Evolutionary conservation across 331 rosid genomes (phyloP).

Genomic region (Telfairia occidentalis): DNA sequence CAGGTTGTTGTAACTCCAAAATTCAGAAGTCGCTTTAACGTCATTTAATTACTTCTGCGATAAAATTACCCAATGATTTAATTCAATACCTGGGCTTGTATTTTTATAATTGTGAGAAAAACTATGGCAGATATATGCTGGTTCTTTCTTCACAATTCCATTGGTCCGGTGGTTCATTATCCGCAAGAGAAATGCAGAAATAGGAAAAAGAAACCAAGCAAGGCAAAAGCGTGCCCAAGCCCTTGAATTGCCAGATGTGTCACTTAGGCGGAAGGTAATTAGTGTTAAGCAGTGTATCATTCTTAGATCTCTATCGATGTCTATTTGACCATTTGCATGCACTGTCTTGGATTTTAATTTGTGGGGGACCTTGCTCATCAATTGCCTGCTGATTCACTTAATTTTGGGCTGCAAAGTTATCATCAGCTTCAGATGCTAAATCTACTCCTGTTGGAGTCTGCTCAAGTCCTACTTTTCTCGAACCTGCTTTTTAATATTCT

Average conservation of each 20-base stretch:
- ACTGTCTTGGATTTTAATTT: not conserved
- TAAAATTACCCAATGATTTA: not conserved
- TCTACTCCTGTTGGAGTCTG: not conserved
- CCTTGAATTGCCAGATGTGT: constrained; percentile 70
- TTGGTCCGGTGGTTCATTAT: constrained; percentile 70
- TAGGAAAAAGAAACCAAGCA: constrained; percentile 75
- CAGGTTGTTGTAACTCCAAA: constrained; percentile 41
- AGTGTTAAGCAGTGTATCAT: not conserved
- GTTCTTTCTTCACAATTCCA: constrained; percentile 99
- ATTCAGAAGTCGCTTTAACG: not conserved
- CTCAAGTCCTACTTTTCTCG: not conserved
- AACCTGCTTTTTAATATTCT: not conserved
- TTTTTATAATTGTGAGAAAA: constrained; percentile 13
- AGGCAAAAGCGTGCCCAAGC: constrained; percentile 55
- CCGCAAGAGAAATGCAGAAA: constrained; percentile 48
- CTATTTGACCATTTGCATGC: not conserved
- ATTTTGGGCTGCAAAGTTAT: not conserved
- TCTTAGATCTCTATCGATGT: not conserved
- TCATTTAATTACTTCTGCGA: not conserved
- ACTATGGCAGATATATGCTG: constrained; percentile 81
- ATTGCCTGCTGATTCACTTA: not conserved
- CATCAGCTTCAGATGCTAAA: too few relatives aligned
- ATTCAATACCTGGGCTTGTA: not conserved
- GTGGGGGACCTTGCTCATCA: not conserved
- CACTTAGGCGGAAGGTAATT: constrained; percentile 77